These are phyloP conservation scores for Dillenia turbinata DNA, from an alignment of 164 flowering plant species.

Conservation along the genomic window DNA sequence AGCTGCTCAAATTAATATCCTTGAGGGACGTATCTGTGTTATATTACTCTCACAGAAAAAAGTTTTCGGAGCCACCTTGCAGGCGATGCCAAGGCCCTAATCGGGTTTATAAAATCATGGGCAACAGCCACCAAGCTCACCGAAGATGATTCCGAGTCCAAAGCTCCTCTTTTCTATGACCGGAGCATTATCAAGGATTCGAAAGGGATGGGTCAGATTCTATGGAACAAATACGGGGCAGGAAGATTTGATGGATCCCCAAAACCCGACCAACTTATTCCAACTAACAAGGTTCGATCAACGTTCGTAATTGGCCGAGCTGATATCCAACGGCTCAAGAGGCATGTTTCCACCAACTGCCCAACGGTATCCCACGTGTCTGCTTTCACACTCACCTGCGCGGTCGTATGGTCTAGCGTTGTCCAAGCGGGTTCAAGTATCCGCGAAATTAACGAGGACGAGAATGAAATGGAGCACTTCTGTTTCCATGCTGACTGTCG, in stretches of 20 bases:
- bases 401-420: conserved; percentile 9
- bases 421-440: background rate
- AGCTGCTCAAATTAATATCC: too few relatives aligned
- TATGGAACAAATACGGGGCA: background rate
- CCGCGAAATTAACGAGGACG: background rate
- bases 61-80: too few relatives aligned
- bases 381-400: background rate
- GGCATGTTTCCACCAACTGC: background rate
- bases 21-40: too few relatives aligned
- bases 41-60: too few relatives aligned
- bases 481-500: background rate
- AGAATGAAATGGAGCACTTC: conserved; percentile 7
- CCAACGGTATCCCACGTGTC: background rate
- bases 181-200: conserved; percentile 12
- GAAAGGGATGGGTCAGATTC: background rate
- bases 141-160: background rate
- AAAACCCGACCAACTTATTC: background rate
- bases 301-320: conserved; percentile 1
- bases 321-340: conserved; percentile 7
- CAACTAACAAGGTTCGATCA: conserved; percentile 2
- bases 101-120: conserved; percentile 14
- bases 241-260: background rate
- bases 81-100: background rate
- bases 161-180: conserved; percentile 4
- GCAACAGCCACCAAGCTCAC: conserved; percentile 2